phyloP scores from a whole-genome alignment of 176 grass and related monocot genomes.

The Triticum urartu region DNA sequence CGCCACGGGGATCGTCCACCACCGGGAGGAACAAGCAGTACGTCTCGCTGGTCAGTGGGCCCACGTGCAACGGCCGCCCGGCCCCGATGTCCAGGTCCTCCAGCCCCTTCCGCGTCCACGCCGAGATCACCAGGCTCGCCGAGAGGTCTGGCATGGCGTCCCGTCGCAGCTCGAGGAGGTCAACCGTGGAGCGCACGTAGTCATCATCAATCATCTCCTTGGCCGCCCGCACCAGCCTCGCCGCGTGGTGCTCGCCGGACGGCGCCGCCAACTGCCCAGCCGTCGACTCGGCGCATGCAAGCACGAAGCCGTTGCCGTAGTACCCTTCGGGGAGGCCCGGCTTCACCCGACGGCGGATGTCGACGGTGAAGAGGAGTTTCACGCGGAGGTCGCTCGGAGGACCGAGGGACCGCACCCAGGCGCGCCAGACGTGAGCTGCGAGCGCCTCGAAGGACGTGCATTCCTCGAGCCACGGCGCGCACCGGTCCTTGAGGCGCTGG shows the following conservation, averaged over 20 bases:
- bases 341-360: constrained; percentile 46
- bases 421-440: constrained; percentile 72
- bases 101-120: constrained; percentile 69
- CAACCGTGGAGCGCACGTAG: constrained; percentile 55
- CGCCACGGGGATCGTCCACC: constrained; percentile 42
- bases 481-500: constrained; percentile 55
- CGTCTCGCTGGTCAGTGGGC: constrained; percentile 79
- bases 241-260: constrained; percentile 1
- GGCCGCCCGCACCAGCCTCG: constrained; percentile 66
- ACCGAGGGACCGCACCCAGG: constrained; percentile 56
- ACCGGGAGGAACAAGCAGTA: constrained; percentile 83
- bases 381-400: constrained; percentile 45
- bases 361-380: constrained; percentile 83
- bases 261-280: constrained; percentile 32
- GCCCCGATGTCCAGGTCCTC: constrained; percentile 74
- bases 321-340: constrained; percentile 59
- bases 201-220: constrained; percentile 20
- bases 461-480: constrained; percentile 20
- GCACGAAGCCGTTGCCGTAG: constrained; percentile 85
- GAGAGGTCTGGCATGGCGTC: constrained; percentile 59
- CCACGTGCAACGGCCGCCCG: constrained; percentile 65
- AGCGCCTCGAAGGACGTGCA: constrained; percentile 86
- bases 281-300: constrained; percentile 63
- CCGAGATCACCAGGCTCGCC: constrained; percentile 77
- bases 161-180: constrained; percentile 64